These are phyloP conservation scores for Dioscorea cayenensis DNA, from an alignment of 116 monocot species.

Conservation along the genomic window DNA sequence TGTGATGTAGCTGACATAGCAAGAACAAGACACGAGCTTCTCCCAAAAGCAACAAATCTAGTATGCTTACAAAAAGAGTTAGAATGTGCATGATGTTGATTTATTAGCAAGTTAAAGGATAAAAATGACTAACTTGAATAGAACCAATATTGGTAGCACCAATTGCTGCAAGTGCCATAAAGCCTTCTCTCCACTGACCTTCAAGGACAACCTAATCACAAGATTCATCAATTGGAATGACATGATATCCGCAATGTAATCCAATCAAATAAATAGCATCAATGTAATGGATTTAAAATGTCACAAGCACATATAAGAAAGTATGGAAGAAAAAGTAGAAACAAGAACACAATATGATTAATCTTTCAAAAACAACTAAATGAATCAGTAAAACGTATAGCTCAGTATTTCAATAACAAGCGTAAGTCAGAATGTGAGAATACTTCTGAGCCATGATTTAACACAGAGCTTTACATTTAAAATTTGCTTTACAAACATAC, in stretches of 20 bases:
- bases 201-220: conserved; percentile 85
- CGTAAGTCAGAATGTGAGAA: no score
- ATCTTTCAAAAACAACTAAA: neutral
- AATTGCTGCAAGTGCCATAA: conserved; percentile 80
- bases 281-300: neutral
- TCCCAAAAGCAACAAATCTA: neutral
- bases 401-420: no score
- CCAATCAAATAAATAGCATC: no score
- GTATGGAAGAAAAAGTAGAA: neutral
- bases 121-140: conserved; percentile 44
- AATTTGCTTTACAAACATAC: no score
- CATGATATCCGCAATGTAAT: neutral
- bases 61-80: neutral
- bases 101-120: neutral
- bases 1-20: no score
- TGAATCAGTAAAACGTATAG: no score
- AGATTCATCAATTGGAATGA: neutral
- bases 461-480: no score
- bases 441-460: no score
- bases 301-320: neutral
- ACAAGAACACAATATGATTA: neutral
- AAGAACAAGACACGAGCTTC: no score
- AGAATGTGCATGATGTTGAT: neutral
- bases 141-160: conserved; percentile 96
- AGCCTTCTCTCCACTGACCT: conserved; percentile 88